Evolutionary conservation across 106 monocot genomes (phyloP).

Genomic region (Dioscorea dumetorum): DNA sequence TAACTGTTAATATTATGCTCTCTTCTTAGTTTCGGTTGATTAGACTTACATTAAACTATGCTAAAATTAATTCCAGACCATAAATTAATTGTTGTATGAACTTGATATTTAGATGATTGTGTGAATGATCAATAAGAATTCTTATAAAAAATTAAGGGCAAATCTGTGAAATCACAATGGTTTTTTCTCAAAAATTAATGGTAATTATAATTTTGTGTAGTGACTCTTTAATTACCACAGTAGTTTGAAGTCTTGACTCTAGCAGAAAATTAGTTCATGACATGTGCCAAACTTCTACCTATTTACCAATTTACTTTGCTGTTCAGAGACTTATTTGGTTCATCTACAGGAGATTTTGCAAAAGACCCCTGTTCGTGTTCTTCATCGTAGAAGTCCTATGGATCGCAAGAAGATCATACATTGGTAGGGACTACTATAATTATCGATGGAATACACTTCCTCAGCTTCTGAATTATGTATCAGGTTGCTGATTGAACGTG

Average conservation of each 20-base stretch:
- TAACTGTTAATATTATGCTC: too few species aligned
- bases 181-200: too few species aligned
- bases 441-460: background rate
- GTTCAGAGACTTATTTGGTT: slow-evolving; percentile 2
- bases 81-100: too few species aligned
- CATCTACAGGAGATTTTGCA: slow-evolving; percentile 66
- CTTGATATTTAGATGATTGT: too few species aligned
- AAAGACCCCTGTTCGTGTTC: slow-evolving; percentile 82
- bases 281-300: background rate
- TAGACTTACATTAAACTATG: too few species aligned
- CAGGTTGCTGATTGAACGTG: background rate
- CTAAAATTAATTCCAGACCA: too few species aligned
- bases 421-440: slow-evolving; percentile 40
- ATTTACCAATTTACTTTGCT: background rate
- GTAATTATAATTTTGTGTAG: background rate
- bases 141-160: background rate
- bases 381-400: slow-evolving; percentile 91
- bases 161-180: too few species aligned
- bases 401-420: slow-evolving; percentile 82
- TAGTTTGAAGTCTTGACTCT: background rate
- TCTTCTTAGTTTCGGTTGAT: too few species aligned
- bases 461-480: background rate
- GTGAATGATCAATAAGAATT: background rate
- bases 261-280: background rate
- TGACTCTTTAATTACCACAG: background rate